Conservation (phyloP, 768 basidiomycete species). For the Russula ochroleuca region DNA sequence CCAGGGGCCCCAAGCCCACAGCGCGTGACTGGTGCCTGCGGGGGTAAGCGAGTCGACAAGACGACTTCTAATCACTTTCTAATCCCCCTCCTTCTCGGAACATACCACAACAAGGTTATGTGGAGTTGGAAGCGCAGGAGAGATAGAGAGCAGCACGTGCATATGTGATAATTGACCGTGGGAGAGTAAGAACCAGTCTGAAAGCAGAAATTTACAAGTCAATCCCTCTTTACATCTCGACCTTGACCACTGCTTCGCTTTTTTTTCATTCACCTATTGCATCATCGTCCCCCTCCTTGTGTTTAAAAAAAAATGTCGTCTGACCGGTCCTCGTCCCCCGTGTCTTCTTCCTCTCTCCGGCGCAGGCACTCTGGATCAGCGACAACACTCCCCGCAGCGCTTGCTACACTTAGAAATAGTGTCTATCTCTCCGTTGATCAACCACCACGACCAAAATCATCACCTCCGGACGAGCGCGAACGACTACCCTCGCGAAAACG, state of each 20-base stretch:
- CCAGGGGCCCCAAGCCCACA: too few species aligned
- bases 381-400: constrained; percentile 35
- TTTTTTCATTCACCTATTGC: neutral
- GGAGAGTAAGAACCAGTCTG: constrained; percentile 6
- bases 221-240: neutral
- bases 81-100: neutral
- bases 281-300: neutral
- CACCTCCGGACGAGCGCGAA: constrained; percentile 59
- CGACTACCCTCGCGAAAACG: constrained; percentile 42
- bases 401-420: constrained; percentile 29
- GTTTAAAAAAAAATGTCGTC: constrained; percentile 12
- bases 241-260: neutral
- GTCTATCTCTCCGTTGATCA: constrained; percentile 38
- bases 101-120: neutral
- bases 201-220: too few species aligned
- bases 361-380: constrained; percentile 62
- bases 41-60: neutral
- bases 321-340: constrained; percentile 12
- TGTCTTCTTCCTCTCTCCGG: constrained; percentile 31
- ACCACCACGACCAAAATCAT: constrained; percentile 70
- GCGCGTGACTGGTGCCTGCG: neutral
- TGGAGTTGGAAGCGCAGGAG: too few species aligned
- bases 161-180: constrained; percentile 11
- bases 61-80: neutral
- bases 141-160: neutral